These are phyloP conservation scores for Plenodomus lindquistii DNA, from an alignment of 2,329 filamentous ascomycete genomes.

Conservation along the genomic window DNA sequence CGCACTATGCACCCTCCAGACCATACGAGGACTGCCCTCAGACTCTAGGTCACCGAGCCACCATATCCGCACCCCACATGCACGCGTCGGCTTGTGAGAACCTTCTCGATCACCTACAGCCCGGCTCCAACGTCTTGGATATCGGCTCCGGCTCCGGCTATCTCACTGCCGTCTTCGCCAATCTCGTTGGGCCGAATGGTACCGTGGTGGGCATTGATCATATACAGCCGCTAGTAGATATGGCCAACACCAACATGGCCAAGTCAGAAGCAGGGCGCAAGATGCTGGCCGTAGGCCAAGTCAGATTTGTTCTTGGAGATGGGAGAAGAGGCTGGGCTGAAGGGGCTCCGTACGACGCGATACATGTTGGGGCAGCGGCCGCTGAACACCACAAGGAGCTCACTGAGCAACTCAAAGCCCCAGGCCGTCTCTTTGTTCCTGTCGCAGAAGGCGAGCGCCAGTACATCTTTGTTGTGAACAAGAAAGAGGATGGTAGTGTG, in stretches of 20 bases:
- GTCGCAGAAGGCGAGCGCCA: constrained; percentile 64
- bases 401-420: constrained; percentile 75
- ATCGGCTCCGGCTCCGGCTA: constrained; percentile 64
- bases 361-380: constrained; percentile 92
- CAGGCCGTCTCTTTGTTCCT: constrained; percentile 81
- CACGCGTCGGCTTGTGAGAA: constrained; percentile 68
- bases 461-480: constrained; percentile 75
- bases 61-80: constrained; percentile 76
- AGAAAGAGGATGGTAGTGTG: constrained; percentile 66
- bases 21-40: constrained; percentile 78
- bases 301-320: constrained; percentile 76
- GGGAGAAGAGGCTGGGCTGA: constrained; percentile 52
- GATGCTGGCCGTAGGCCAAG: constrained; percentile 65
- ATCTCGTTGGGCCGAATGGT: constrained; percentile 63
- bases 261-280: constrained; percentile 52
- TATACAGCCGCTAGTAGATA: constrained; percentile 51
- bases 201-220: constrained; percentile 55
- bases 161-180: constrained; percentile 83
- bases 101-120: constrained; percentile 61
- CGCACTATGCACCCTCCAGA: constrained; percentile 71
- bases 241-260: constrained; percentile 48
- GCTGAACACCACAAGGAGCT: constrained; percentile 71
- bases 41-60: constrained; percentile 67
- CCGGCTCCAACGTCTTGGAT: constrained; percentile 55
- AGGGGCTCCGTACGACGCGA: constrained; percentile 76